phyloP scores from a whole-genome alignment of 768 basidiomycete genomes.

The Suillus discolor region DNA sequence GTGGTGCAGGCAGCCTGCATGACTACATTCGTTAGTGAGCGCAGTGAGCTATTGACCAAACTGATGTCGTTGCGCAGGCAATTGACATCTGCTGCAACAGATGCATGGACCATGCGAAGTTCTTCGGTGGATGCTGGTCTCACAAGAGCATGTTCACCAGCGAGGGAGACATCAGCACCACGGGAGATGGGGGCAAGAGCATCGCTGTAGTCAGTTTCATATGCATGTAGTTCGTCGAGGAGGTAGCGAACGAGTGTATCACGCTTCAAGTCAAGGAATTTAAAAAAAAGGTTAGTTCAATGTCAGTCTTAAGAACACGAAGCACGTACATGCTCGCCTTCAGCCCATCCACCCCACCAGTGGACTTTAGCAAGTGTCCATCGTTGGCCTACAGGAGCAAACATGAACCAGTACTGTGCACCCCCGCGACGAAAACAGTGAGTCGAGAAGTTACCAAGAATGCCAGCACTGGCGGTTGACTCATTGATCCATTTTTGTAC shows the following conservation, averaged over 20 bases:
- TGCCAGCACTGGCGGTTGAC: neutral
- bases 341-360: conserved; percentile 47
- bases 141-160: neutral
- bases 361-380: conserved; percentile 37
- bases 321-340: conserved; percentile 35
- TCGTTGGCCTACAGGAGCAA: conserved; percentile 22
- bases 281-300: neutral
- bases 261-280: neutral
- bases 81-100: neutral
- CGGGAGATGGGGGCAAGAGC: neutral
- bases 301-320: neutral
- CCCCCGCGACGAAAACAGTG: conserved; percentile 33
- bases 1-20: neutral
- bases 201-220: conserved; percentile 26
- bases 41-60: no score
- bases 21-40: neutral
- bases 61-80: neutral
- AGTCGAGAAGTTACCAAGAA: conserved; percentile 23
- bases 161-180: neutral
- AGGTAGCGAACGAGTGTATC: conserved; percentile 24
- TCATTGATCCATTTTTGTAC: conserved; percentile 24
- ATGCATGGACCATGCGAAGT: neutral
- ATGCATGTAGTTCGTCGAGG: conserved; percentile 25
- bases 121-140: neutral
- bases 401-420: conserved; percentile 36